A percentile compares a stretch with the other conserved stretches of the same genome.
These are phyloP conservation scores for Aspergillus latus DNA, from an alignment of 2,329 filamentous ascomycete genomes.

Conservation along the genomic window DNA sequence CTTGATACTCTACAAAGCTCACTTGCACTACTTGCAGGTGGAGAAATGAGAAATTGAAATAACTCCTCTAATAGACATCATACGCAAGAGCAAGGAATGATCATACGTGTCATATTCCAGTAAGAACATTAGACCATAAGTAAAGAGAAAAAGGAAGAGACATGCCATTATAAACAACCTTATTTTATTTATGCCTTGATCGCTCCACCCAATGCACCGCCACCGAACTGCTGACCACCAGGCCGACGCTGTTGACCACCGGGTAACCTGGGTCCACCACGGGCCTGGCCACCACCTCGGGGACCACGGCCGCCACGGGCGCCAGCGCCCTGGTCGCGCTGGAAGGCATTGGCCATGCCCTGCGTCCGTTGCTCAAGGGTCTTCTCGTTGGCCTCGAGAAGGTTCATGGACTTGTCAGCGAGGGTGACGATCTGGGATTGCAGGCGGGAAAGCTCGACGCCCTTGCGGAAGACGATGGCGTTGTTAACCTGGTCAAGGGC, in stretches of 20 bases:
- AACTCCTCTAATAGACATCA: conserved; percentile 11
- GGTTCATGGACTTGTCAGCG: conserved; percentile 90
- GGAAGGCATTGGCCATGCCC: conserved; percentile 91
- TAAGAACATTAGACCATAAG: conserved; percentile 24
- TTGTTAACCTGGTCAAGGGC: conserved; percentile 97
- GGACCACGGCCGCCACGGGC: conserved; percentile 63
- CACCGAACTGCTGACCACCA: conserved; percentile 51
- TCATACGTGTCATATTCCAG: conserved; percentile 26
- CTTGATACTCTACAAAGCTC: too few relatives aligned
- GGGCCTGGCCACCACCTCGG: conserved; percentile 37
- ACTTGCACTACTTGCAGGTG: background rate
- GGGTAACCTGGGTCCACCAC: conserved; percentile 39
- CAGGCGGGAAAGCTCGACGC: conserved; percentile 92
- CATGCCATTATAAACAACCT: conserved; percentile 26
- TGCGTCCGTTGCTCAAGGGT: conserved; percentile 96
- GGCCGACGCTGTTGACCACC: conserved; percentile 46
- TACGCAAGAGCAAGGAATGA: conserved; percentile 18
- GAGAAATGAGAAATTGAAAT: conserved; percentile 8
- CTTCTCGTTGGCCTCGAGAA: conserved; percentile 97
- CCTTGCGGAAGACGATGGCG: conserved; percentile 98
- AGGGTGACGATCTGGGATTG: conserved; percentile 93
- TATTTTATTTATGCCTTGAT: conserved; percentile 50
- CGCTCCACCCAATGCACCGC: conserved; percentile 52
- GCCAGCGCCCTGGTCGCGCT: conserved; percentile 80
- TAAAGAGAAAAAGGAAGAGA: conserved; percentile 23